Conservation (phyloP, 2,329 filamentous ascomycete species). For the Penicillium sp. region DNA sequence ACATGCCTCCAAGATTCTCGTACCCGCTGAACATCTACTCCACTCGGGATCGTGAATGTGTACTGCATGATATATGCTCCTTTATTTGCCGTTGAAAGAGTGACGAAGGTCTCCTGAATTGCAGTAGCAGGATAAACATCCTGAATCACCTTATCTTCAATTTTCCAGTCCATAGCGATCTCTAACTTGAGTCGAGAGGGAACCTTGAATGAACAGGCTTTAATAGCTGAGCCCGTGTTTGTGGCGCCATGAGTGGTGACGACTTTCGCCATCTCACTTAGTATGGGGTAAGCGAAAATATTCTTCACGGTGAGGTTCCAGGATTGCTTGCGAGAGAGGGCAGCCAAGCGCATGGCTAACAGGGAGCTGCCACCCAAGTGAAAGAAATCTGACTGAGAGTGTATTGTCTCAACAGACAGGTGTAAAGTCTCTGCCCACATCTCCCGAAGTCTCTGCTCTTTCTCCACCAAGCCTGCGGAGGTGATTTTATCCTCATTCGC, state of each 20-base stretch:
- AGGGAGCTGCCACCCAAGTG: background rate
- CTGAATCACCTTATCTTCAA: background rate
- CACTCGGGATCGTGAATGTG: background rate
- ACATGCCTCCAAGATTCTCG: background rate
- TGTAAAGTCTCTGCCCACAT: background rate
- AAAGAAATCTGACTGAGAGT: background rate
- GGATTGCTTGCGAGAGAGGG: background rate
- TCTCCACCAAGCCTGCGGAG: no score
- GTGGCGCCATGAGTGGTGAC: background rate
- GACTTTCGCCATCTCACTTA: background rate
- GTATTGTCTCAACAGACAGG: background rate
- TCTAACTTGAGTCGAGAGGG: background rate
- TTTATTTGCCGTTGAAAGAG: background rate
- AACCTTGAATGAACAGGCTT: no score
- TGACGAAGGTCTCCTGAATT: background rate
- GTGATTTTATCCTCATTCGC: no score
- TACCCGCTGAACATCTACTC: background rate
- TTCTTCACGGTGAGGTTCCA: background rate
- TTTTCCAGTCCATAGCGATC: background rate
- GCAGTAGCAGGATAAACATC: background rate
- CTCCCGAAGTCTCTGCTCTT: background rate
- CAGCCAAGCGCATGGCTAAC: background rate
- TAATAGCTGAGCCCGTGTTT: background rate
- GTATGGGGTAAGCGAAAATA: background rate
- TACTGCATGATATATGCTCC: background rate